Base-by-base conservation (phyloP, 2,329 filamentous ascomycete species). In the Colletotrichum sojae region DNA sequence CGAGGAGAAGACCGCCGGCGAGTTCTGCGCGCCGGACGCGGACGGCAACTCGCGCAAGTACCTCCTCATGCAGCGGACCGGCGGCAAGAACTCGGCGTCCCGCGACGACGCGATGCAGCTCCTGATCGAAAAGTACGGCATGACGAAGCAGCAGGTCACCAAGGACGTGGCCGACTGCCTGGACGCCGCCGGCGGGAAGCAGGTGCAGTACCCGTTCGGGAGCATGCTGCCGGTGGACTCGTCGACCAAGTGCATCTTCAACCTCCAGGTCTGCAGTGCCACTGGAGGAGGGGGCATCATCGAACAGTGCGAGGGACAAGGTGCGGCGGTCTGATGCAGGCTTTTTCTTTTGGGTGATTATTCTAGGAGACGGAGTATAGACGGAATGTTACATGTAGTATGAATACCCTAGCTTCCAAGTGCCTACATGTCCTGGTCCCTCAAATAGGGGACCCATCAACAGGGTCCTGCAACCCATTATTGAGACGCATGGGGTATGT, bases 41-140 rank as follows among this genome's bases (percentile, higher is more conserved):
- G 55, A 54, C 27, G 25, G 18, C 12, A 8, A n/a, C 46, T 62
- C 31, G 55, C 53, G 56, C 18, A 51, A 63, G 46, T 40, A 59
- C 52, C 58, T 59, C 5, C 52, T 70, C 39, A 39, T 64, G 36
- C 61, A 68, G 48, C 60, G 56, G 25, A 49, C 51, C 46, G 56
- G 59, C 36, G 22, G 63, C 46, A 57, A 59, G 20, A 66, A 58
- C 25, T 36, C 55, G 4, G 39, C 20, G 2, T 31, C 48, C 8
- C 68, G 62, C 16, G 43, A 71, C 20, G 62, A 58, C 22, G 16
- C 63, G 3, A 63, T 69, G 48, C 39, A 71, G 15, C 55, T 54
- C 5, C 58, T 72, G 25, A 48, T 56, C 2, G 45, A 57, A 39
- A 72, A 71, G 69, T 71, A 72, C 45, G 48, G 46, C 13, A 36